phyloP scores from a whole-genome alignment of 2,329 filamentous ascomycete species.

The Trichoderma gracile region DNA sequence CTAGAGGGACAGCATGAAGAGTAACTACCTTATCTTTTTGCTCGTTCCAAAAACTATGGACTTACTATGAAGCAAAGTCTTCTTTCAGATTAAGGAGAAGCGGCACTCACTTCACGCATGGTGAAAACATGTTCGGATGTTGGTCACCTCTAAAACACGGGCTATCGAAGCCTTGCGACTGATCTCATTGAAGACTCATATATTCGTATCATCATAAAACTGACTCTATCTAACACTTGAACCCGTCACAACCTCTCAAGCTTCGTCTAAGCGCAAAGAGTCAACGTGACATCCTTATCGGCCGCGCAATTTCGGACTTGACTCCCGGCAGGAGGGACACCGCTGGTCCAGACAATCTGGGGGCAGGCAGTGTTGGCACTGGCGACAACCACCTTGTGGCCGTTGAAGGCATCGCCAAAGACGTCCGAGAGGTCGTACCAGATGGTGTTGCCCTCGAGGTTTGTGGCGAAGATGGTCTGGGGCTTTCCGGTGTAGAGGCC shows the following conservation, averaged over 20 bases:
- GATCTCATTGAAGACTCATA: background rate
- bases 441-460: slow-evolving; percentile 37
- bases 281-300: slow-evolving; percentile 39
- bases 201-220: slow-evolving; percentile 4
- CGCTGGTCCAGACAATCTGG: slow-evolving; percentile 40
- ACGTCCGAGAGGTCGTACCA: slow-evolving; percentile 46
- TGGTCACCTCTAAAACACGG: no score
- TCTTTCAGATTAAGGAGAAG: no score
- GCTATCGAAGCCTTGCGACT: no score
- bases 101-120: no score
- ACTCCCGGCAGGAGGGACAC: slow-evolving; percentile 40
- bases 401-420: slow-evolving; percentile 43
- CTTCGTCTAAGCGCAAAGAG: slow-evolving; percentile 37
- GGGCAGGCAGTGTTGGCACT: slow-evolving; percentile 38
- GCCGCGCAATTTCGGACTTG: slow-evolving; percentile 43
- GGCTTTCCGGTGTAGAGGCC: slow-evolving; percentile 44
- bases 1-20: no score
- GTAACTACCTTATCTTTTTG: no score
- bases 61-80: no score
- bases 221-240: background rate
- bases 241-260: background rate
- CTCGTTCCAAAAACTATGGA: no score
- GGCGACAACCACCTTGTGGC: slow-evolving; percentile 37
- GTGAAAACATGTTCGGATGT: no score
- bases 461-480: slow-evolving; percentile 45